Evolutionary conservation across 1,139 yeast species (phyloP).

Genomic region (Yamadazyma epiphylla): DNA sequence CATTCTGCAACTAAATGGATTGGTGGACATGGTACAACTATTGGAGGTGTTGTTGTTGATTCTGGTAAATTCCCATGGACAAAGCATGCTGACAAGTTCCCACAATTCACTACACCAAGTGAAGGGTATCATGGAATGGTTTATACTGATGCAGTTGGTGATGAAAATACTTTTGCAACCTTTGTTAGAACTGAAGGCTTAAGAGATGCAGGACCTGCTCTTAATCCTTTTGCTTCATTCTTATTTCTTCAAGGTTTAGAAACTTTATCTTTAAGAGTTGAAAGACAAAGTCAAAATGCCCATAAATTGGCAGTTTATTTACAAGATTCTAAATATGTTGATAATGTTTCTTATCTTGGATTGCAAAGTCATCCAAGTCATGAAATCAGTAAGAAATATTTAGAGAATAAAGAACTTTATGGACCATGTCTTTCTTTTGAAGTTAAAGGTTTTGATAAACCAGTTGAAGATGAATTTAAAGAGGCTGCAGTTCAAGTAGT

Average conservation of each 20-base stretch:
- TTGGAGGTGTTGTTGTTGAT: constrained; percentile 89
- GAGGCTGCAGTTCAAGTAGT: constrained; percentile 81
- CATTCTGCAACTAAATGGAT: constrained; percentile 99
- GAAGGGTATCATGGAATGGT: constrained; percentile 91
- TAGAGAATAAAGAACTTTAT: constrained; percentile 56
- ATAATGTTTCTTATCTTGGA: constrained; percentile 92
- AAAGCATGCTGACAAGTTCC: constrained; percentile 79
- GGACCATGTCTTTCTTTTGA: constrained; percentile 92
- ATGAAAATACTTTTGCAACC: constrained; percentile 64
- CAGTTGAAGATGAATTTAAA: constrained; percentile 52
- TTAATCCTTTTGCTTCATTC: constrained; percentile 88
- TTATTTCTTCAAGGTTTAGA: constrained; percentile 87
- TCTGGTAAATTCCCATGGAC: constrained; percentile 92
- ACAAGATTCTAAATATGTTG: constrained; percentile 67
- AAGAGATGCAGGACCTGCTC: constrained; percentile 88
- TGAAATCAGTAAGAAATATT: constrained; percentile 76
- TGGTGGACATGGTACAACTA: constrained; percentile 95
- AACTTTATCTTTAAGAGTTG: constrained; percentile 88
- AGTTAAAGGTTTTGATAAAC: constrained; percentile 54
- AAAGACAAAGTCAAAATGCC: constrained; percentile 87
- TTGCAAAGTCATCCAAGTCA: constrained; percentile 80
- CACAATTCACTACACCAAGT: constrained; percentile 85
- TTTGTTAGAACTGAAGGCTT: constrained; percentile 81
- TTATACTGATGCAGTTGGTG: constrained; percentile 78
- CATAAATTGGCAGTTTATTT: constrained; percentile 73